Evolutionary conservation across 306 rosid genomes (phyloP), one percentile per base, ranked within the genome.

Genomic region (Begonia loranthoides): DNA sequence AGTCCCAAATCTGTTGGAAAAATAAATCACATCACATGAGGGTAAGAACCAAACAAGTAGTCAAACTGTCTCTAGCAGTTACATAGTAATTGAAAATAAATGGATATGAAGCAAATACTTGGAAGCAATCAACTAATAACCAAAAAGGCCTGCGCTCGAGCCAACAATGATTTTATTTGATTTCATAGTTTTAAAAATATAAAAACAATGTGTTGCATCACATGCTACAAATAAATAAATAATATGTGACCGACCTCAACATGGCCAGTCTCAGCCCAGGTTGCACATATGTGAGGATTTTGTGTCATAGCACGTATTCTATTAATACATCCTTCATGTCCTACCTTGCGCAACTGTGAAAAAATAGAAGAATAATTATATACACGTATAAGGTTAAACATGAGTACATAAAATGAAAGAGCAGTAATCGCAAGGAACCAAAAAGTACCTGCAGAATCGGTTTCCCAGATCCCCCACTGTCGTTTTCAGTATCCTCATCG

Each of bases 271-370:
- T 90, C 97, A 14, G 81, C 77, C 97, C 97, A 90, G 57, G 92
- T 70, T 55, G 97, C 97, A 77, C 86, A 90, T 55, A 85, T 82
- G 49, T 80, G 87, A 16, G 95, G 94, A 55, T 67, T 78, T 84
- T 90, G 95, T 41, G 82, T 19, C 97, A 90, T 90, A 64, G 92
- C 62, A 40, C 97, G 94, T 59, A 85, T 80, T 43, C 97, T 81
- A 70, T 90, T 85, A 54, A 90, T 54, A 60, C 86, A 59, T 51
- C 97, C 95, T 69, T 78, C 83, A 43, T 90, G 94, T 45, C 83
- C 68, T 68, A 85, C 80, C 80, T 80, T 85, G 38, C 77, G 82
- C 73, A 90, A 57, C 97, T 90, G 76, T 28, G 58, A 53, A 65
- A 54, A 49, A 9, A 41, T 71, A 68, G 38, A 66, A 65, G 49